These are phyloP conservation scores for Phylloporus arenicola DNA, from an alignment of 768 basidiomycete species.

Conservation along the genomic window DNA sequence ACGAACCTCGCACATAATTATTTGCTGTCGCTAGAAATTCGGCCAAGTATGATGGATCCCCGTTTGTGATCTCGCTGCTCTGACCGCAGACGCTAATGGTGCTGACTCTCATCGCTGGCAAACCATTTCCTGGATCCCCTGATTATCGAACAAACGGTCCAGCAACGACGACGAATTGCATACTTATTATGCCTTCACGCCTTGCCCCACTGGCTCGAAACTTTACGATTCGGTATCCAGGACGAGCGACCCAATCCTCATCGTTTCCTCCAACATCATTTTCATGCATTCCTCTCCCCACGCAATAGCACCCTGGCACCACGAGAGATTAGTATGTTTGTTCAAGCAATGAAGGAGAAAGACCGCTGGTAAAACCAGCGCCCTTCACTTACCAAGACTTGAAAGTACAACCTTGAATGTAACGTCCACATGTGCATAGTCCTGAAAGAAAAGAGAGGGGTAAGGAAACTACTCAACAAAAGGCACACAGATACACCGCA, in stretches of 20 bases:
- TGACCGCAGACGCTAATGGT: no score
- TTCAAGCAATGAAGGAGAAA: background rate
- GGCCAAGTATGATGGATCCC: no score
- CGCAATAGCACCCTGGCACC: conserved; percentile 14
- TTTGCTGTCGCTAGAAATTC: no score
- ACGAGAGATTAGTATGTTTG: background rate
- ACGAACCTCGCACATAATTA: no score
- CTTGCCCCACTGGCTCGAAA: background rate
- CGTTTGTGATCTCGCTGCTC: no score
- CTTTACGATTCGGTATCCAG: background rate
- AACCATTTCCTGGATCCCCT: no score
- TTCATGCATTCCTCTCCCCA: conserved; percentile 18
- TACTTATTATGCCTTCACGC: background rate
- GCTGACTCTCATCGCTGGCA: no score
- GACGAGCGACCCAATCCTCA: conserved; percentile 14
- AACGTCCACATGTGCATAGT: conserved; percentile 17
- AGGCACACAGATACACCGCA: background rate
- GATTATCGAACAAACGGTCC: no score
- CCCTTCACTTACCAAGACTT: conserved; percentile 7
- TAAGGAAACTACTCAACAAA: background rate
- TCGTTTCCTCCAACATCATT: conserved; percentile 11
- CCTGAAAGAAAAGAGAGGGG: background rate
- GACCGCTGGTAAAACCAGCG: no score
- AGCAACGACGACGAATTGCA: no score
- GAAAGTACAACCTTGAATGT: conserved; percentile 11